phyloP scores from a whole-genome alignment of 495 filamentous ascomycete genomes.

The Terfezia boudieri region DNA sequence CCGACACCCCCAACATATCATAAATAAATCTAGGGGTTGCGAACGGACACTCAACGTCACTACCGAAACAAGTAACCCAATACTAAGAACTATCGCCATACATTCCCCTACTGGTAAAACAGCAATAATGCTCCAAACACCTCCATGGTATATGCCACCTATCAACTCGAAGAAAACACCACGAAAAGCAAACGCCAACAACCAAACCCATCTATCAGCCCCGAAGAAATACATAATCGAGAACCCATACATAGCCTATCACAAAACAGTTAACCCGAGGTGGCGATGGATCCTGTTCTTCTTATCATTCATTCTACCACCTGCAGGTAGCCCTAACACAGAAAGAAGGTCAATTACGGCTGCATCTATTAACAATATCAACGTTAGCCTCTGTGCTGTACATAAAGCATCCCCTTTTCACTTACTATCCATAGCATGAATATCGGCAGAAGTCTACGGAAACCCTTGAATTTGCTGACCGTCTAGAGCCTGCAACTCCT shows the following conservation, averaged over 20 bases:
- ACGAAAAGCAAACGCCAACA: background rate
- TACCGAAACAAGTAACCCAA: too few relatives aligned
- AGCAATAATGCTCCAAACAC: background rate
- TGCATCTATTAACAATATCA: constrained; percentile 1
- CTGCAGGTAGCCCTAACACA: constrained; percentile 1
- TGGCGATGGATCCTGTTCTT: background rate
- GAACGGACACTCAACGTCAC: too few relatives aligned
- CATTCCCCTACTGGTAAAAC: background rate
- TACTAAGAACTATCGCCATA: too few relatives aligned
- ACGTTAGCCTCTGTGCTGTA: constrained; percentile 1
- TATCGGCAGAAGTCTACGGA: background rate
- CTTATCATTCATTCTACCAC: background rate
- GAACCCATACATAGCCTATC: background rate
- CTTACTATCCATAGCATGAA: constrained; percentile 1
- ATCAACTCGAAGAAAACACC: background rate
- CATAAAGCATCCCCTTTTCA: background rate
- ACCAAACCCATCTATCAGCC: background rate
- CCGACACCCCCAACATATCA: too few relatives aligned
- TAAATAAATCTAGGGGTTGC: too few relatives aligned
- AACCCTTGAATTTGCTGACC: constrained; percentile 1
- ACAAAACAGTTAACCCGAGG: background rate
- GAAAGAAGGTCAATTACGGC: background rate
- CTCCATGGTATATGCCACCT: background rate
- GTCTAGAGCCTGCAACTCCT: background rate
- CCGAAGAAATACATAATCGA: background rate